A percentile compares a stretch with the other conserved stretches of the same genome.
Evolutionary conservation across 1,284 basidiomycete species (phyloP).

Genomic region (Mycena sp.): DNA sequence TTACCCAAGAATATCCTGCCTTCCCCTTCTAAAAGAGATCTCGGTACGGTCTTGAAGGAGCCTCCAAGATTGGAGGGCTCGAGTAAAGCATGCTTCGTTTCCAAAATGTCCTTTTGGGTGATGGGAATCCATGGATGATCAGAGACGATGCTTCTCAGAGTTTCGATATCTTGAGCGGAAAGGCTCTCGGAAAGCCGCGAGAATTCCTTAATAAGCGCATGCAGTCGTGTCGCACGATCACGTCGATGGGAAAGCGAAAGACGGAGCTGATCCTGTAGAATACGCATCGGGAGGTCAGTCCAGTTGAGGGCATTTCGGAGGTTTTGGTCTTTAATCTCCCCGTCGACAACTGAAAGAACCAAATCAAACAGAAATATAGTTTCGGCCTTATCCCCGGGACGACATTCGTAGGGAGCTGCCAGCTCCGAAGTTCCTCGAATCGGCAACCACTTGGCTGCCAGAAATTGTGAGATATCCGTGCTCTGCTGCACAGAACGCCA

Average conservation of each 20-base stretch:
- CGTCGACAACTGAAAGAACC: conserved; percentile 9
- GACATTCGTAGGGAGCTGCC: conserved; percentile 12
- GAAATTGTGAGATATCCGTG: neutral
- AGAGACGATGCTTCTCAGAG: conserved; percentile 3
- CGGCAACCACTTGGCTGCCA: conserved; percentile 17
- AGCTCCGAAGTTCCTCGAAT: neutral
- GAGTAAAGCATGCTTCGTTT: conserved; percentile 17
- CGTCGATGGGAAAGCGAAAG: conserved; percentile 4
- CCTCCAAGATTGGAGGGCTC: conserved; percentile 12
- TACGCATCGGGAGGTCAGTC: conserved; percentile 8
- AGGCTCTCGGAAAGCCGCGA: conserved; percentile 3
- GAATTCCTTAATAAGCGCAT: conserved; percentile 18
- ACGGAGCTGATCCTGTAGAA: conserved; percentile 13
- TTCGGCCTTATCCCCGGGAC: conserved; percentile 8
- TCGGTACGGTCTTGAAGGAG: conserved; percentile 11
- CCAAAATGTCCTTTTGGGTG: neutral
- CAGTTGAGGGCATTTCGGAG: conserved; percentile 22
- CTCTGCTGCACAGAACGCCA: conserved; percentile 3
- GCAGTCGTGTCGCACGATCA: conserved; percentile 5
- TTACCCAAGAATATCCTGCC: conserved; percentile 11
- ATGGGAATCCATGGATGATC: conserved; percentile 21
- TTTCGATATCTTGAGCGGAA: conserved; percentile 5
- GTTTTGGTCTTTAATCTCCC: neutral
- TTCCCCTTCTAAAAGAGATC: conserved; percentile 3
- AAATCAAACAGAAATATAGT: conserved; percentile 22